phyloP scores from a whole-genome alignment of 345 rosid species.

The Noccaea caerulescens region DNA sequence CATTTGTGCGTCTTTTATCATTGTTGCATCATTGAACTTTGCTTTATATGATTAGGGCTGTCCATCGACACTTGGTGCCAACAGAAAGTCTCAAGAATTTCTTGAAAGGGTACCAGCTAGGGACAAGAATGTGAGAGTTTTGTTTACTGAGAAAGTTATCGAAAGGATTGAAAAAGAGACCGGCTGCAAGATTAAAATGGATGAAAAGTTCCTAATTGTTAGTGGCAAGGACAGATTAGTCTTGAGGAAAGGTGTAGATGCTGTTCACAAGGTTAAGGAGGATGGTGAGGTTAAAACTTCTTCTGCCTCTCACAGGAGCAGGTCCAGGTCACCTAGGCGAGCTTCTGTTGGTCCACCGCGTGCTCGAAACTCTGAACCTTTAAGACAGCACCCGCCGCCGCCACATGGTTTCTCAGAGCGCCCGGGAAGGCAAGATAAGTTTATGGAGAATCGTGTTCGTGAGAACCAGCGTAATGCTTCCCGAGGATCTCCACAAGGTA shows the following conservation, averaged over 20 bases:
- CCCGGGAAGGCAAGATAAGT: constrained; percentile 74
- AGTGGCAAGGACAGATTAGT: constrained; percentile 94
- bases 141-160: constrained; percentile 79
- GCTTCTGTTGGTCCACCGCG: constrained; percentile 69
- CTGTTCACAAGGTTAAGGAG: constrained; percentile 83
- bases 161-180: constrained; percentile 80
- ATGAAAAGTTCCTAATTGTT: constrained; percentile 90
- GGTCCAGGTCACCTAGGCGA: constrained; percentile 83
- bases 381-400: constrained; percentile 49
- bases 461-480: constrained; percentile 70
- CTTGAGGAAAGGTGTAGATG: constrained; percentile 94
- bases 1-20: constrained; percentile 2
- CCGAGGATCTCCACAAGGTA: constrained; percentile 98
- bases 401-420: constrained; percentile 73
- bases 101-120: constrained; percentile 94
- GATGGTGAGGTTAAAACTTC: constrained; percentile 70
- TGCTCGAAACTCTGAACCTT: constrained; percentile 66
- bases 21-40: neutral
- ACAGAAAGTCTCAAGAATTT: constrained; percentile 89
- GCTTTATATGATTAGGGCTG: constrained; percentile 62
- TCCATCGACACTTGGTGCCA: constrained; percentile 96
- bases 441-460: constrained; percentile 52
- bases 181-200: constrained; percentile 91
- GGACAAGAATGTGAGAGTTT: constrained; percentile 70
- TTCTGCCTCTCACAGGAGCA: constrained; percentile 68